Evolutionary conservation across 2,329 filamentous ascomycete genomes (phyloP).

Genomic region (Scopulariopsis brevicaulis): DNA sequence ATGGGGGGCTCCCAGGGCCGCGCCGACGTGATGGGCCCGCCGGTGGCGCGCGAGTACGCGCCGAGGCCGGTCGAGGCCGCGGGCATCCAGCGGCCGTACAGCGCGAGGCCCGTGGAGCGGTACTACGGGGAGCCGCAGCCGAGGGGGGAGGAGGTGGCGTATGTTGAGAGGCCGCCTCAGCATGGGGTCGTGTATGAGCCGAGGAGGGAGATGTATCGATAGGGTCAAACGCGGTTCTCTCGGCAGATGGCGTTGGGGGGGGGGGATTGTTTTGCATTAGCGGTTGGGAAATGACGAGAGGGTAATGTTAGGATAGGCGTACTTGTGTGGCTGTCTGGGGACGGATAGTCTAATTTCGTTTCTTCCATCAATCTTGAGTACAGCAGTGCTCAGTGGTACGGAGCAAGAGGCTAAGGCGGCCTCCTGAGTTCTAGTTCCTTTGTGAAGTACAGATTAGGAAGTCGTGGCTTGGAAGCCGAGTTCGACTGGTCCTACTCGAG

Average conservation of each 20-base stretch:
- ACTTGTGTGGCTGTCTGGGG: neutral
- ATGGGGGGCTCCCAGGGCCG: neutral
- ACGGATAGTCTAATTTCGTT: neutral
- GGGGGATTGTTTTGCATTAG: neutral
- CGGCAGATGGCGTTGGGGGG: neutral
- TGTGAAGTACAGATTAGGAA: no score
- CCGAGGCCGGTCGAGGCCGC: conserved; percentile 6
- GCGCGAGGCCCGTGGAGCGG: conserved; percentile 27
- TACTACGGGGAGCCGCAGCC: conserved; percentile 25
- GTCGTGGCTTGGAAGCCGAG: no score
- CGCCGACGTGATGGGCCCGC: conserved; percentile 1
- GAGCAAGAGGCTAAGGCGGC: no score
- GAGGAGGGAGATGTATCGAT: conserved; percentile 24
- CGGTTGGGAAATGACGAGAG: neutral
- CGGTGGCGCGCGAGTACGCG: conserved; percentile 3
- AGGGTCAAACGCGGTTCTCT: neutral
- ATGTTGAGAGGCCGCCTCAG: conserved; percentile 29
- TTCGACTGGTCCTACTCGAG: no score
- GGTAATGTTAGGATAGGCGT: neutral
- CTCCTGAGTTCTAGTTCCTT: no score
- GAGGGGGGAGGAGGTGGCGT: conserved; percentile 25
- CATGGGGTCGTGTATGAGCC: conserved; percentile 35
- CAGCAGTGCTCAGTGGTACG: no score
- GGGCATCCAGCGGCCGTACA: conserved; percentile 23
- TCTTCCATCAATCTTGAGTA: no score